These are phyloP conservation scores for Tetrapyrgos nigripes DNA, from an alignment of 1,284 basidiomycete genomes.

Conservation along the genomic window DNA sequence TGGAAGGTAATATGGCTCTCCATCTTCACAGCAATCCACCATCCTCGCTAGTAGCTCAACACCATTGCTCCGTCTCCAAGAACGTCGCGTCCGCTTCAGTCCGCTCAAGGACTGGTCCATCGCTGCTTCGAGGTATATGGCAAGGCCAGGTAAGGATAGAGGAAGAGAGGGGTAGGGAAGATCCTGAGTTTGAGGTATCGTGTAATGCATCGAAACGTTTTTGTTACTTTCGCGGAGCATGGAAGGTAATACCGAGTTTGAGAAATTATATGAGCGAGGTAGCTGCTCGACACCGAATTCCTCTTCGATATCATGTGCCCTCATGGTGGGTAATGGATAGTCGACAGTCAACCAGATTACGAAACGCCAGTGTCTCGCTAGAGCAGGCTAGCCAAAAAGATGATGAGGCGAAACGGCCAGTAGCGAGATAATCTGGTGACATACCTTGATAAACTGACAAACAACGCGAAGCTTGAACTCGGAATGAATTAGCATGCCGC, in stretches of 20 bases:
- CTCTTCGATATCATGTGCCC: neutral
- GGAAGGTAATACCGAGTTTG: neutral
- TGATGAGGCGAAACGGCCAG: neutral
- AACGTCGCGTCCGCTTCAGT: too few relatives aligned
- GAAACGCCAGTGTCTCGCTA: neutral
- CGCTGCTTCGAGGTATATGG: neutral
- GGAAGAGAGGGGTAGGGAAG: neutral
- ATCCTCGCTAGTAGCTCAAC: neutral
- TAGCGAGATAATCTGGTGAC: too few relatives aligned
- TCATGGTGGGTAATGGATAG: neutral
- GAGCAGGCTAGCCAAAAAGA: neutral
- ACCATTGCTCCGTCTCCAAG: neutral
- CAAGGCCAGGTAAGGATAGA: neutral
- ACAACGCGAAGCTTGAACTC: neutral
- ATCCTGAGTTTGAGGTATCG: neutral
- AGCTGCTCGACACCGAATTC: neutral
- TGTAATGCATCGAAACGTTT: neutral
- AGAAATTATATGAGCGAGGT: neutral
- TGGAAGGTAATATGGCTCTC: too few relatives aligned
- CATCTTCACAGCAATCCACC: neutral
- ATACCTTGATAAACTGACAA: neutral
- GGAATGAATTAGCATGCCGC: neutral
- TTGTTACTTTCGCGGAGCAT: neutral
- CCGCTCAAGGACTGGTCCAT: neutral
- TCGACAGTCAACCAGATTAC: neutral